Evolutionary conservation across 805 yeast species (phyloP), one percentile per base, ranked within the genome.

Genomic region (Suhomyces sp.): DNA sequence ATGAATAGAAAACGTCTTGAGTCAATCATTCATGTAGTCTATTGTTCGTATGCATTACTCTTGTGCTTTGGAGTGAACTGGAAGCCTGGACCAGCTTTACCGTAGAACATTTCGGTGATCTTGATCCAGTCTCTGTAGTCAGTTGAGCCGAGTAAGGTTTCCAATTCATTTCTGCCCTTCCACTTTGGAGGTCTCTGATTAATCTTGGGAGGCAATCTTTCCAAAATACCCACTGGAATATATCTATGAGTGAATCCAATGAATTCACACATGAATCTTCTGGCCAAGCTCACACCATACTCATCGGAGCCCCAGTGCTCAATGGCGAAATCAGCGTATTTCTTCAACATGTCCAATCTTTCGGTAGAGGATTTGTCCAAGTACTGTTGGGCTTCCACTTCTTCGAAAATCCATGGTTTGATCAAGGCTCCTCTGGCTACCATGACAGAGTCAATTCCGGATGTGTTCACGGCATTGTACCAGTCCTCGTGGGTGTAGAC

Each of bases 401-500:
- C 99, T 73, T 94, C 97, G 60, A 93, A 94, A 48, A 94, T 89
- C 99, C 99, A 94, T 33, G 99, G 99, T 71, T 94, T 94, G 66
- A 94, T 92, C 57, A 94, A 79, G 1, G 98, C 98, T 51, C 98
- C 99, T 63, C 99, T 81, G 2, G 98, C 99, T 50, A 94, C 89
- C 97, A 96, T 94, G 15, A 91, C 96, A 27, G 94, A 84, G 71
- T 94, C 99, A 52, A 93, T 84, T 20, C 87, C 87, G 27, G 81
- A 81, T 46, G 83, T 80, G 24, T 73, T 69, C 41, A 85, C 76
- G 9, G 87, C 91, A 31, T 75, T 77, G 67, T 89, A 81, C 96
- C 97, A 94, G 65, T 94, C 98, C 62, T 87, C 87, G 72, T 80
- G 83, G 17, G 89, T 86, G 73, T 78, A 92, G 45, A 90, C 82